Evolutionary conservation across 1,284 basidiomycete species (phyloP), one percentile per base, ranked within the genome.

Genomic region (Tilletia horrida): DNA sequence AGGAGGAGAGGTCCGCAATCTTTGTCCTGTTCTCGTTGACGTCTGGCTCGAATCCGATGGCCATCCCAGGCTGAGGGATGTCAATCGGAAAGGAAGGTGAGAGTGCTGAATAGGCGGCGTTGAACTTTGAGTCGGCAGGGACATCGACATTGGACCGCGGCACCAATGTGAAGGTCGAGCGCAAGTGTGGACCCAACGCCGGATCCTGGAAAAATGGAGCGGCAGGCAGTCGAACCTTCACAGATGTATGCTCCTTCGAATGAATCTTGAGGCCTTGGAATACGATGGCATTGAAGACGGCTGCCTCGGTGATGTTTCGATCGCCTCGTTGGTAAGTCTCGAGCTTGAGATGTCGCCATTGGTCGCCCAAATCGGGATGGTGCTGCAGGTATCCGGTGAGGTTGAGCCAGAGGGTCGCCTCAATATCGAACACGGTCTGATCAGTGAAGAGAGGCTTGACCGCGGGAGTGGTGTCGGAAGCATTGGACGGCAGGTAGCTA

Each of bases 371-470:
- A 25, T 25, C 23, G 47, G 2, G n/a, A 25, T 48, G 9, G n/a
- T 48, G 9, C 23, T n/a, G 23, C 8, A 48, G 18, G 47, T 14
- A 48, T 16, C 47, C 47, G 47, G 47, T 48, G 8, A 48, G 0
- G 47, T 48, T 48, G n/a, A 48, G 47, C 47, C 47, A 48, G 23
- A 48, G 47, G 11, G 47, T 48, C n/a, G 47, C 47, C 47, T 48
- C 47, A 1, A 48, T 16, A 16, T 48, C 47, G 47, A 48, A 48
- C n/a, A 48, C 23, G 7, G 47, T 48, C 23, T 48, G 47, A n/a
- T 48, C 23, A 8, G 47, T 48, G 47, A 48, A n/a, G 47, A 48
- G 47, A 48, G 47, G 11, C 47, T 48, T 25, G 47, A 48, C 47
- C 8, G 35, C 35, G 6, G n/a, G n/a, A n/a, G 35, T 40, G 35